Conservation (phyloP, 2,329 filamentous ascomycete species). For the Paracoccidioides lutzii region DNA sequence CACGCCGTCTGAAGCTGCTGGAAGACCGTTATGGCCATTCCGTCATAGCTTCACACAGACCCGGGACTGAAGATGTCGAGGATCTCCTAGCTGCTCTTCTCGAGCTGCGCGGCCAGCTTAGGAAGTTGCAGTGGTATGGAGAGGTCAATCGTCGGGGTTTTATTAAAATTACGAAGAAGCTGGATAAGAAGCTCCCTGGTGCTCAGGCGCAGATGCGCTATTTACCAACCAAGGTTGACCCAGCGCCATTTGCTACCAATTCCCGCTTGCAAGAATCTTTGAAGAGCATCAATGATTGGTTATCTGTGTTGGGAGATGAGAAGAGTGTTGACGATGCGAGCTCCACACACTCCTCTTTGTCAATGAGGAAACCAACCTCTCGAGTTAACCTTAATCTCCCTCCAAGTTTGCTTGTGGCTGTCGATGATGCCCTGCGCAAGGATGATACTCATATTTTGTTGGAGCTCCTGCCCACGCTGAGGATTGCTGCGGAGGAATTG, state of each 20-base stretch:
- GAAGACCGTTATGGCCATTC: conserved; percentile 75
- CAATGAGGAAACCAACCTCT: conserved; percentile 62
- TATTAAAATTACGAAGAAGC: conserved; percentile 96
- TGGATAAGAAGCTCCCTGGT: conserved; percentile 82
- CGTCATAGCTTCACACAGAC: conserved; percentile 53
- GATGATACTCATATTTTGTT: conserved; percentile 29
- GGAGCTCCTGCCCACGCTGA: conserved; percentile 46
- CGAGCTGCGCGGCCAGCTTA: conserved; percentile 72
- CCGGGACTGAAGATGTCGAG: conserved; percentile 80
- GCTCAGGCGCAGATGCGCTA: conserved; percentile 72
- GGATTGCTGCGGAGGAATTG: conserved; percentile 40
- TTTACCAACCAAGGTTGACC: conserved; percentile 79
- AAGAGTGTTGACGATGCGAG: conserved; percentile 60
- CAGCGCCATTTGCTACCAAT: conserved; percentile 75
- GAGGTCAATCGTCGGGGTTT: conserved; percentile 94
- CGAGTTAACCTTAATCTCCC: conserved; percentile 64
- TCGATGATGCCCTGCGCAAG: conserved; percentile 29
- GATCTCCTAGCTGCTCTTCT: conserved; percentile 83
- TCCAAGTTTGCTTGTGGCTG: conserved; percentile 35
- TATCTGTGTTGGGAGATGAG: conserved; percentile 66
- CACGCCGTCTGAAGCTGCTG: conserved; percentile 70
- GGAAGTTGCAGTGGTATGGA: conserved; percentile 94
- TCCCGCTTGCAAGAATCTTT: conserved; percentile 44
- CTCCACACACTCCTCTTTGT: conserved; percentile 56
- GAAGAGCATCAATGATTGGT: conserved; percentile 75